phyloP scores from a whole-genome alignment of 768 basidiomycete genomes.

The Phylloporus arenicola region DNA sequence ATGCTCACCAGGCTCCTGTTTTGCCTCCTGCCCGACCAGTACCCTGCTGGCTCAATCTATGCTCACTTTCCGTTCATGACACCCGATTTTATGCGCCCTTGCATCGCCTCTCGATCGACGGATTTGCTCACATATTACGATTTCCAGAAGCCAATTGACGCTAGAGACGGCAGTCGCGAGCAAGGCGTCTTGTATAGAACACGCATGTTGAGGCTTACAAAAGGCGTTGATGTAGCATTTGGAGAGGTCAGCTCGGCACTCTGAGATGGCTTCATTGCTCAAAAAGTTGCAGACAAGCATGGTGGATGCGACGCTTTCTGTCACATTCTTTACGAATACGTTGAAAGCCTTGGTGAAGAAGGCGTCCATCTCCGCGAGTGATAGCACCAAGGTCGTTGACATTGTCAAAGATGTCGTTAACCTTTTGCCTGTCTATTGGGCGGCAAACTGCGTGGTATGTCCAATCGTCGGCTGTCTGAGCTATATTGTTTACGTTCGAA shows the following conservation, averaged over 20 bases:
- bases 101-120: slow-evolving; percentile 34
- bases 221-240: not conserved
- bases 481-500: not conserved
- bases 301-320: slow-evolving; percentile 8
- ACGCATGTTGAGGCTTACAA: slow-evolving; percentile 18
- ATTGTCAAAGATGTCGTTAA: slow-evolving; percentile 67
- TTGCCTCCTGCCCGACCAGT: slow-evolving; percentile 64
- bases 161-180: not conserved
- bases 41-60: slow-evolving; percentile 58
- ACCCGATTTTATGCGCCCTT: slow-evolving; percentile 41
- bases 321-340: slow-evolving; percentile 8
- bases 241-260: slow-evolving; percentile 10
- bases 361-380: slow-evolving; percentile 6
- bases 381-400: slow-evolving; percentile 39
- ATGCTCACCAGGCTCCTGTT: slow-evolving; percentile 70
- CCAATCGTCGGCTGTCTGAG: not conserved
- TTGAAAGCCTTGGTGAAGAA: slow-evolving; percentile 6
- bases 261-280: not conserved
- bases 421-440: slow-evolving; percentile 55
- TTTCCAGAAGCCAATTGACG: slow-evolving; percentile 47
- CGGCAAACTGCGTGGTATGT: slow-evolving; percentile 52
- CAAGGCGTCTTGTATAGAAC: slow-evolving; percentile 6
- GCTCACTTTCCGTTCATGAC: slow-evolving; percentile 80
- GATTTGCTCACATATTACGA: slow-evolving; percentile 43
- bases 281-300: slow-evolving; percentile 2